These are phyloP conservation scores for Fraxinus xanthoxyloides DNA, from an alignment of 305 asterid species.

Conservation along the genomic window DNA sequence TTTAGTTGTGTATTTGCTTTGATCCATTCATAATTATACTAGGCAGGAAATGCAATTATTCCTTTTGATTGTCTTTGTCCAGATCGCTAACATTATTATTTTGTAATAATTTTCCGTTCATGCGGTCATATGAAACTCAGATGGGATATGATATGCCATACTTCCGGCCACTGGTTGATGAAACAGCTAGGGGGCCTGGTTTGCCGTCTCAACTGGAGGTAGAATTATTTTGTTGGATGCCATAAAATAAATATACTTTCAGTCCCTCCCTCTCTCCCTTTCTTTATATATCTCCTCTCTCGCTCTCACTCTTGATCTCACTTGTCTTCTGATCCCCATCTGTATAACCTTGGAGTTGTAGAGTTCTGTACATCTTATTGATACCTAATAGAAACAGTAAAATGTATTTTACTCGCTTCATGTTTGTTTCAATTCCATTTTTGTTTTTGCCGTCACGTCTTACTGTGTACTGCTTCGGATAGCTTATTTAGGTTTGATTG, in stretches of 20 bases:
- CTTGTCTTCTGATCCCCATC: not conserved
- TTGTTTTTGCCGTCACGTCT: not conserved
- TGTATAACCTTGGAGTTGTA: not conserved
- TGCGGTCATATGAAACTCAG: conserved; percentile 75
- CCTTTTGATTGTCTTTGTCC: conserved; percentile 6
- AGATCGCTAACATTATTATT: not conserved
- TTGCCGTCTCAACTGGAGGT: conserved; percentile 81
- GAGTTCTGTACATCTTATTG: not conserved
- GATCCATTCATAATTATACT: not conserved
- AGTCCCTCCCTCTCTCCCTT: not conserved
- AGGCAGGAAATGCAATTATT: conserved; percentile 9
- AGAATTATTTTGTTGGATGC: conserved; percentile 27
- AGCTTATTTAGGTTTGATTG: not conserved
- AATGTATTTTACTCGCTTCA: not conserved
- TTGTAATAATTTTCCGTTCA: conserved; percentile 12
- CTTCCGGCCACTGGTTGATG: conserved; percentile 67
- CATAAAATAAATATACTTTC: not conserved
- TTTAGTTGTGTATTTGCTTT: not conserved
- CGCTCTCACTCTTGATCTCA: not conserved
- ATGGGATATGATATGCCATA: conserved; percentile 70
- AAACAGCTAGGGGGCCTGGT: conserved; percentile 57
- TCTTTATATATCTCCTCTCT: not conserved
- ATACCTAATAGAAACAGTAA: not conserved
- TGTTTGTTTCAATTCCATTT: not conserved
- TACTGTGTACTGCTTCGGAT: not conserved